Percentiles rank a stretch among this genome's conserved stretches.
These are phyloP conservation scores for Penicillium chermesinum DNA, from an alignment of 495 filamentous ascomycete genomes.

Conservation along the genomic window DNA sequence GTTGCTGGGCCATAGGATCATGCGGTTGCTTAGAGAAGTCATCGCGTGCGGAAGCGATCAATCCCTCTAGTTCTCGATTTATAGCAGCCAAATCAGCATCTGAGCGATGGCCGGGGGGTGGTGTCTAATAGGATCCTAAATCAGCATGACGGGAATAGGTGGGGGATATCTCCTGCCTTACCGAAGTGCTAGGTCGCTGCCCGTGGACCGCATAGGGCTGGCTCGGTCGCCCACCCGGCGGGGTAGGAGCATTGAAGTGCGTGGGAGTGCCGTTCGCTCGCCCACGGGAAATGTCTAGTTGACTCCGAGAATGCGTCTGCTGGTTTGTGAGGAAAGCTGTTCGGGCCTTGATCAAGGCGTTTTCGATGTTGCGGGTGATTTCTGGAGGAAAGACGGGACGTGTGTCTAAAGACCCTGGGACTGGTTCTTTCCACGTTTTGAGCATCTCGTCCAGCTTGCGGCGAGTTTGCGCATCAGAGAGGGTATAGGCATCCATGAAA, in stretches of 20 bases:
- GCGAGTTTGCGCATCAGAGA: conserved; percentile 76
- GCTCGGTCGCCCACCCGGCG: conserved; percentile 43
- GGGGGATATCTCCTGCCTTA: conserved; percentile 14
- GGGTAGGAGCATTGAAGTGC: conserved; percentile 63
- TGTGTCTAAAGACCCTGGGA: conserved; percentile 81
- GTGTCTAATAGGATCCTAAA: conserved; percentile 26
- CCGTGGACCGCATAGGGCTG: conserved; percentile 31
- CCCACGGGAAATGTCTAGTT: conserved; percentile 56
- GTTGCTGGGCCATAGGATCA: conserved; percentile 67
- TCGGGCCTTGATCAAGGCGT: conserved; percentile 81
- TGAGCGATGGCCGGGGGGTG: conserved; percentile 26
- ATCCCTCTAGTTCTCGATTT: conserved; percentile 71
- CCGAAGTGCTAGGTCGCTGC: conserved; percentile 29
- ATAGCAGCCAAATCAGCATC: conserved; percentile 58
- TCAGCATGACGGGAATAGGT: background rate
- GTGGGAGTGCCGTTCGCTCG: conserved; percentile 50
- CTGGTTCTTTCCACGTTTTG: conserved; percentile 96
- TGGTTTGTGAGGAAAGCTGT: conserved; percentile 59
- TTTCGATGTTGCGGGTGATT: conserved; percentile 83
- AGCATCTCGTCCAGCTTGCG: conserved; percentile 94
- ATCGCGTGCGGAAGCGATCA: conserved; percentile 64
- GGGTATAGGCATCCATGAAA: conserved; percentile 91
- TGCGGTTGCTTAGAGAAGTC: conserved; percentile 68
- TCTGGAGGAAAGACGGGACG: conserved; percentile 85
- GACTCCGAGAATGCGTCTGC: conserved; percentile 50